Base-by-base conservation (phyloP, 2,329 filamentous ascomycete species). In the Phialophora expanda region DNA sequence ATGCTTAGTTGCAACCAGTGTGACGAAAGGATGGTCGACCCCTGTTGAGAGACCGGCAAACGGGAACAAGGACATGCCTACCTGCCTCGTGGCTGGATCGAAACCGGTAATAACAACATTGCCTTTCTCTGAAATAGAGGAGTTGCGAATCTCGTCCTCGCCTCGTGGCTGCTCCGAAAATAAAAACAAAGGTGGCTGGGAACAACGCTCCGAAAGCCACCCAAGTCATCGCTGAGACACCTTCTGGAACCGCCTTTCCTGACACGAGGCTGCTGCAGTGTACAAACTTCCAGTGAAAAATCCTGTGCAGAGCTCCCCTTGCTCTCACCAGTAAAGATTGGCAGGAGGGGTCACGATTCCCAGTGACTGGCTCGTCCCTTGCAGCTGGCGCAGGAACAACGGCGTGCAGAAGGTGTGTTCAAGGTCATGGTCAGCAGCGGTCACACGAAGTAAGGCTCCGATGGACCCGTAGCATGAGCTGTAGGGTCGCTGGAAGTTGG, bases 341-440 rank as follows among this genome's bases (percentile, higher is more conserved):
- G 4, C 28, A 4, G 53, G 22, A 56, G 53, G 53, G 26, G 9
- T 22, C 53, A 2, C 53, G 24, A 38, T 14, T n/a, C 28, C 28
- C 8, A 38, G 38, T 20, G 14, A 32, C 32, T 34, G 26, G 32
- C 8, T 34, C 28, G 54, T 57, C 7, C 61, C 61, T 53, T 63
- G 61, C 61, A 63, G 41, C 9, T 51, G 51, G 26, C 44, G 54
- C 41, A 63, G 44, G 54, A 28, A 63, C 54, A 62, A 34, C 54
- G 7, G 17, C 57, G 48, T 24, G 24, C 38, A 41, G 17, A 30
- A n/a, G 3, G 20, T 12, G 46, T n/a, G 11, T 26, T 60, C 41
- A 50, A 44, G 56, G 20, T 24, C 11, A 46, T n/a, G 38, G 38
- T 41, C 38, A 44, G 38, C 38, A 44, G 17, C 38, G 3, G 4